Percentiles rank a stretch among this genome's conserved stretches.
These are phyloP conservation scores for Triticum turgidum DNA, from an alignment of 176 grass and related monocot genomes.

Conservation along the genomic window DNA sequence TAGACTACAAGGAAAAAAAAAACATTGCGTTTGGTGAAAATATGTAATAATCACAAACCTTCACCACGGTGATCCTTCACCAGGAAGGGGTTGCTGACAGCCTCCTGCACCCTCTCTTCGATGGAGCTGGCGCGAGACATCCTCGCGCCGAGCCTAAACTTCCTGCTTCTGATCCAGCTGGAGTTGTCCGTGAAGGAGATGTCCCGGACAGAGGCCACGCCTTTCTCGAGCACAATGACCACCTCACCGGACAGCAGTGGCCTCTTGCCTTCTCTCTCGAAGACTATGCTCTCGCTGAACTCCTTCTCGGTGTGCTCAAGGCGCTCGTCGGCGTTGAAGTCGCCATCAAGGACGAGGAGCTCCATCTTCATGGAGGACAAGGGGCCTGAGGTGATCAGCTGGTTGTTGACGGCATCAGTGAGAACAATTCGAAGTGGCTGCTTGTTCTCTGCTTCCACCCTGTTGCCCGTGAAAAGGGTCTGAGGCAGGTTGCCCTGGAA, in stretches of 20 bases:
- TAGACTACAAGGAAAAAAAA: neutral
- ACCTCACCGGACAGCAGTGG: slow-evolving; percentile 74
- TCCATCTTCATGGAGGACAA: slow-evolving; percentile 66
- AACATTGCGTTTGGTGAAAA: neutral
- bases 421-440: slow-evolving; percentile 62
- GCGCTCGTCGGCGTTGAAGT: slow-evolving; percentile 70
- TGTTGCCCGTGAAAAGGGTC: slow-evolving; percentile 79
- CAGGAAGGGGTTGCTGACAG: slow-evolving; percentile 69
- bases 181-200: slow-evolving; percentile 88
- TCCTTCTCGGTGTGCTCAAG: slow-evolving; percentile 79
- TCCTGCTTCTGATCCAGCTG: slow-evolving; percentile 77
- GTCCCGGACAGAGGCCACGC: slow-evolving; percentile 64
- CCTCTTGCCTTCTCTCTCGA: slow-evolving; percentile 79
- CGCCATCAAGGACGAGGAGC: slow-evolving; percentile 88
- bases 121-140: slow-evolving; percentile 48
- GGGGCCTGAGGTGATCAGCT: slow-evolving; percentile 50
- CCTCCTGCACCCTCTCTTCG: slow-evolving; percentile 65
- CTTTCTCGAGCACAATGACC: slow-evolving; percentile 63
- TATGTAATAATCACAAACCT: slow-evolving; percentile 41
- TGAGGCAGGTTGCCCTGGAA: slow-evolving; percentile 69
- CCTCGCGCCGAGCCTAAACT: slow-evolving; percentile 79
- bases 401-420: slow-evolving; percentile 49
- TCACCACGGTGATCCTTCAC: slow-evolving; percentile 98
- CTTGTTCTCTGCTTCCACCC: slow-evolving; percentile 63
- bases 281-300: slow-evolving; percentile 70